Base-by-base conservation (phyloP, 495 filamentous ascomycete species). In the Cetradonia linearis region DNA sequence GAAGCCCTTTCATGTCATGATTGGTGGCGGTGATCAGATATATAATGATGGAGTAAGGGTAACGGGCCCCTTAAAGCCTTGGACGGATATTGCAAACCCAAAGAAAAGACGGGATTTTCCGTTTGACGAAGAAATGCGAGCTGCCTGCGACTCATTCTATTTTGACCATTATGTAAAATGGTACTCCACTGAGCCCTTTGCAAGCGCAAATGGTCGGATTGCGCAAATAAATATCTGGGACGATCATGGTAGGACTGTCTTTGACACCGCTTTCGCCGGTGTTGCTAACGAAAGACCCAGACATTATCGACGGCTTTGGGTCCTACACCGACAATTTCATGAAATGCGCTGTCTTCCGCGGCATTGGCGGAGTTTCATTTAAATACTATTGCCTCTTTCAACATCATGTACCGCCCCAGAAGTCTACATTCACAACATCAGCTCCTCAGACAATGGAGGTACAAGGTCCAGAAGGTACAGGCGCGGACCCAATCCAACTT, bases 351-450 rank as follows among this genome's bases (percentile, higher is more conserved):
- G 88, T 96, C 37, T 96, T 97, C 75, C 82, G 86, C 58, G 91
- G 92, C 54, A 92, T 97, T 63, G 91, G 91, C 11, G 88, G 88
- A 27, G 81, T 86, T 20, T 86, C 89, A 4, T 86, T 86, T 73
- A 94, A 91, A 69, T 94, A 95, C 72, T 96, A 96, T 68, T 82
- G 91, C 71, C 79, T 97, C 23, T 96, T 97, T 74, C 92, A 96
- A 74, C 92, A 96, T 61, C 92, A 97, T 63, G 76, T 91, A 30
- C 77, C 89, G 18, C 91, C 90, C 18, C 89, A 89, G 13, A 76
- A 79, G 60, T 88, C 85, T 6, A 93, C 91, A 3, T 95, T 85
- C 69, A 93, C 88, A 13, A 88, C 88, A 0, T 82, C 84, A 67
- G 76, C 79, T 7, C 76, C 81, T 5, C 72, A 79, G 62, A 84